These are phyloP conservation scores for Spathaspora hagerdaliae DNA, from an alignment of 805 yeast species.

Conservation along the genomic window DNA sequence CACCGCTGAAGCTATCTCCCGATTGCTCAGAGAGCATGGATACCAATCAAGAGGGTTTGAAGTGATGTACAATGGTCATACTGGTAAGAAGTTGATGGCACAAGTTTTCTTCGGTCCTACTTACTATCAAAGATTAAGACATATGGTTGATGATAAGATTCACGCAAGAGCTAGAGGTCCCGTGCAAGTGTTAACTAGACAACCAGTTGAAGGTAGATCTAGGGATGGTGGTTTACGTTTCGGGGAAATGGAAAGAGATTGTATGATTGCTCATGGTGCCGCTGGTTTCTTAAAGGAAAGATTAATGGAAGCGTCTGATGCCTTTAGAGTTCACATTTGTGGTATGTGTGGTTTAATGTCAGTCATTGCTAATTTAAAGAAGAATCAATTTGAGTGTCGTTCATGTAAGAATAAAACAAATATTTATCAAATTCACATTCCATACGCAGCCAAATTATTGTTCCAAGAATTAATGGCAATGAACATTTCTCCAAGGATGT, in stretches of 20 bases:
- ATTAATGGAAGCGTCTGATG: slow-evolving; percentile 98
- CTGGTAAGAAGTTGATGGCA: slow-evolving; percentile 96
- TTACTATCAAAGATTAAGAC: slow-evolving; percentile 96
- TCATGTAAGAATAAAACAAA: slow-evolving; percentile 98
- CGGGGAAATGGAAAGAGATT: slow-evolving; percentile 99
- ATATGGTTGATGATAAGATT: slow-evolving; percentile 98
- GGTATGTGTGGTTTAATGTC: slow-evolving; percentile 98
- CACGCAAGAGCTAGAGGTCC: slow-evolving; percentile 99
- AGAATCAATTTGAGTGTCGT: slow-evolving; percentile 97
- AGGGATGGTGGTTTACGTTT: slow-evolving; percentile 99
- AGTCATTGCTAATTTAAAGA: slow-evolving; percentile 94
- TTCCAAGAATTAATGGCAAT: slow-evolving; percentile 99
- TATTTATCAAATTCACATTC: slow-evolving; percentile 95
- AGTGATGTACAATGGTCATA: slow-evolving; percentile 97
- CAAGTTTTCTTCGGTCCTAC: slow-evolving; percentile 99
- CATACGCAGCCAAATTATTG: slow-evolving; percentile 95
- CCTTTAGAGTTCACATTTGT: slow-evolving; percentile 96
- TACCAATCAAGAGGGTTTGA: slow-evolving; percentile 98
- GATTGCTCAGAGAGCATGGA: slow-evolving; percentile 88
- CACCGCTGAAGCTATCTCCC: slow-evolving; percentile 95
- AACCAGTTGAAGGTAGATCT: slow-evolving; percentile 98
- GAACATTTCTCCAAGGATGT: slow-evolving; percentile 96
- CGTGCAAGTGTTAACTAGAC: slow-evolving; percentile 94
- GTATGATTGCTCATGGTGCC: slow-evolving; percentile 99
- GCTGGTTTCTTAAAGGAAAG: slow-evolving; percentile 97